A percentile compares a stretch with the other conserved stretches of the same genome.
Evolutionary conservation across 192 early-diverging fungal genomes (phyloP).

Genomic region (Diversispora eburnea): DNA sequence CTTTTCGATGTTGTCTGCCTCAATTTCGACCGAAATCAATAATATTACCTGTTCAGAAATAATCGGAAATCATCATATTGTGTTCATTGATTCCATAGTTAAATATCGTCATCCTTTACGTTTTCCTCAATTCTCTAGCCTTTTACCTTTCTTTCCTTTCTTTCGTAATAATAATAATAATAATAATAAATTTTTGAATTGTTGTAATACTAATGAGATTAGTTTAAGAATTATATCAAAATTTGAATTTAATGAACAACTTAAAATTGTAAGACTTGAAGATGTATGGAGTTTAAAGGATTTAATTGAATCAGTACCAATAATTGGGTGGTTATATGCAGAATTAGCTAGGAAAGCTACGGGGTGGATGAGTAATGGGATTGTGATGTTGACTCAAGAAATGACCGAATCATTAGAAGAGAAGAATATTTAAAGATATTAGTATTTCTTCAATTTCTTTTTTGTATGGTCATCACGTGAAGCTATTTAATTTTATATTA

Average conservation of each 20-base stretch:
- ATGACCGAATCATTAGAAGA: conserved; percentile 8
- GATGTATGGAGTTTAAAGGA: conserved; percentile 28
- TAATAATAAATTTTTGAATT: not conserved
- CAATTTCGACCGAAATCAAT: conserved; percentile 11
- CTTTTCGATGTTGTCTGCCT: not conserved
- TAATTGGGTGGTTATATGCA: conserved; percentile 29
- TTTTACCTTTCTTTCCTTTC: conserved; percentile 1
- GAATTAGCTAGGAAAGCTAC: conserved; percentile 18
- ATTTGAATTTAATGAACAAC: conserved; percentile 26
- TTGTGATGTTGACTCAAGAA: conserved; percentile 1
- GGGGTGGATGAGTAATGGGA: not conserved
- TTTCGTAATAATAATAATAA: not conserved
- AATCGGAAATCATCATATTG: conserved; percentile 18
- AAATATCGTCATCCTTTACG: conserved; percentile 11
- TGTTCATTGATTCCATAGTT: conserved; percentile 13
- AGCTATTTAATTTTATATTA: too few species aligned
- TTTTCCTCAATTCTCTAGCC: not conserved
- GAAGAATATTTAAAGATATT: not conserved
- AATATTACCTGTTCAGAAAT: not conserved
- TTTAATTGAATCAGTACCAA: conserved; percentile 22
- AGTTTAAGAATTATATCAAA: conserved; percentile 1
- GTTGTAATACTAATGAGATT: not conserved
- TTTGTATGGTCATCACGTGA: too few species aligned
- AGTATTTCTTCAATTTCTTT: too few species aligned
- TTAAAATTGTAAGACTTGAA: conserved; percentile 29